phyloP scores from a whole-genome alignment of 495 filamentous ascomycete species.

The Penicillium waksmanii region DNA sequence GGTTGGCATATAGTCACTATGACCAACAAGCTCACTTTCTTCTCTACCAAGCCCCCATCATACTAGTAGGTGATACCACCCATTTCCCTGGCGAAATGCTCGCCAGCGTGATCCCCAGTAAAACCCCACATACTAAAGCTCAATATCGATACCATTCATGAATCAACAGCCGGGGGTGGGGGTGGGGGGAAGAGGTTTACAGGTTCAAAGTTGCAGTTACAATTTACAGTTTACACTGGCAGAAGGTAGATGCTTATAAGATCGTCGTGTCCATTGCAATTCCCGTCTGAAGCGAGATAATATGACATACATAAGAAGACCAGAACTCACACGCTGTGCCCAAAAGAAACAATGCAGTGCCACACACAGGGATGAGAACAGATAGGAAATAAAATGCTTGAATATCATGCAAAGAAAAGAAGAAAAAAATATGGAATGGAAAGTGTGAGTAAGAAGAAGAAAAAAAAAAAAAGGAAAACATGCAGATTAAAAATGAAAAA shows the following conservation, averaged over 20 bases:
- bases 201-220: no score
- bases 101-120: no score
- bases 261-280: slow-evolving; percentile 29
- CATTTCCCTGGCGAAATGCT: no score
- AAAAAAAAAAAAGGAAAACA: slow-evolving; percentile 19
- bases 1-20: no score
- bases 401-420: slow-evolving; percentile 20
- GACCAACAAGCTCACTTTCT: no score
- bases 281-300: slow-evolving; percentile 22
- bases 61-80: no score
- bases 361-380: slow-evolving; percentile 15
- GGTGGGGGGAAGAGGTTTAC: no score
- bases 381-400: slow-evolving; percentile 3
- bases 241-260: slow-evolving; percentile 5
- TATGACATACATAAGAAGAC: slow-evolving; percentile 34
- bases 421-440: slow-evolving; percentile 21
- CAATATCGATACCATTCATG: no score
- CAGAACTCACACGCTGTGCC: slow-evolving; percentile 45
- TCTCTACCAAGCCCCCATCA: no score
- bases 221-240: neutral
- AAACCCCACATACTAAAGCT: no score
- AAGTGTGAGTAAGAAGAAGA: slow-evolving; percentile 8
- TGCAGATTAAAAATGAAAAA: slow-evolving; percentile 25
- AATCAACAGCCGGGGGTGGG: no score
- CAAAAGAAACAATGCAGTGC: slow-evolving; percentile 37